A percentile compares a stretch with the other conserved stretches of the same genome.
These are phyloP conservation scores for Funneliformis mosseae DNA, from an alignment of 192 early-diverging fungal genomes.

Conservation along the genomic window DNA sequence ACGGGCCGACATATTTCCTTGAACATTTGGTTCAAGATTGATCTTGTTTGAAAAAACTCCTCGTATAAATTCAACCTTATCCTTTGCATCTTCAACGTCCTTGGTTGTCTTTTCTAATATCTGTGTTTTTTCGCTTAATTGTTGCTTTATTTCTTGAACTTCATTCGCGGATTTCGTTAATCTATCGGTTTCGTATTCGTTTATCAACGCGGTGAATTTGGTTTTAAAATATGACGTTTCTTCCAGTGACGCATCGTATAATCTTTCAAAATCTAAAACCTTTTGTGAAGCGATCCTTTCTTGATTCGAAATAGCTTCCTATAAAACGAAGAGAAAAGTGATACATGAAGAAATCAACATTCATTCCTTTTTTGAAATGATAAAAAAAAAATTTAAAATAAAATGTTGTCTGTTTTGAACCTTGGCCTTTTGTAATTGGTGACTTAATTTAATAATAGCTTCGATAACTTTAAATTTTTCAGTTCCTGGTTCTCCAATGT, in stretches of 20 bases:
- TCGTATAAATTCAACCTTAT: conserved; percentile 49
- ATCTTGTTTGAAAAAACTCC: conserved; percentile 48
- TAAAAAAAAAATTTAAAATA: background rate
- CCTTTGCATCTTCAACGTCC: conserved; percentile 52
- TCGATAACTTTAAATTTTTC: conserved; percentile 56
- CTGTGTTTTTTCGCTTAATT: conserved; percentile 46
- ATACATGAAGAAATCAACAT: conserved; percentile 28
- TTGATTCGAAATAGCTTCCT: conserved; percentile 43
- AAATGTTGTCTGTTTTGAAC: background rate
- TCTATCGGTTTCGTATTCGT: conserved; percentile 38
- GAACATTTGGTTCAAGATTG: conserved; percentile 23
- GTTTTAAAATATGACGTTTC: conserved; percentile 58
- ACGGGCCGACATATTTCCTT: conserved; percentile 2
- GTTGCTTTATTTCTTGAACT: conserved; percentile 39
- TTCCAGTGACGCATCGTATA: conserved; percentile 52
- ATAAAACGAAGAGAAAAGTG: conserved; percentile 34
- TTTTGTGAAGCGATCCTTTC: conserved; percentile 32
- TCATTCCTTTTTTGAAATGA: conserved; percentile 27
- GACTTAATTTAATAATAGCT: conserved; percentile 49
- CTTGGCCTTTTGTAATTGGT: conserved; percentile 51
- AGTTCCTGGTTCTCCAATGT: conserved; percentile 43
- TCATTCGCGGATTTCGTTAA: conserved; percentile 47
- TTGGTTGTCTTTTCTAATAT: conserved; percentile 38
- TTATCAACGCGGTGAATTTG: conserved; percentile 50
- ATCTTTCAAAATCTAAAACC: conserved; percentile 42